Evolutionary conservation across 148 eudicot species (phyloP), one percentile per base, ranked within the genome.

Genomic region (Cornus suecica): DNA sequence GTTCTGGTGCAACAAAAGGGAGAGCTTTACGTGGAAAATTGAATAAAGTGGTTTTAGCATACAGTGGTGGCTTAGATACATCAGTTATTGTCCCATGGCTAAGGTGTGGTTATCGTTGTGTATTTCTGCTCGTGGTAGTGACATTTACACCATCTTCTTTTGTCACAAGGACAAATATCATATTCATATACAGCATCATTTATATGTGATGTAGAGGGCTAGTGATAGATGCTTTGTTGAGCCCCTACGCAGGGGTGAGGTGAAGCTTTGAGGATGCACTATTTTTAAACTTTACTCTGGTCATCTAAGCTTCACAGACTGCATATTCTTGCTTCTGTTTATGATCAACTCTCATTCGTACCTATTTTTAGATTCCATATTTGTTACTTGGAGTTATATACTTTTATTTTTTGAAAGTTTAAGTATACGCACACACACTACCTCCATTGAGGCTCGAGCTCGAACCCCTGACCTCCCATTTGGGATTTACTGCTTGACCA

Each of bases 21-120:
- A 79, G 66, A 66, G 90, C 84, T 29, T 65, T 87, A 51, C 92
- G 90, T 45, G 92, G 90, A 48, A 91, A 92, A 81, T 84, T 95
- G 78, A 90, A 93, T 72, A 95, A 95, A 82, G 99, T 95, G 56
- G 99, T 95, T 71, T 84, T 95, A 73, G 99, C 99, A 65, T 95
- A 93, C 71, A 95, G 99, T 72, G 99, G 99, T 74, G 99, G 97
- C 71, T 88, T 95, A 78, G 99, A 95, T 81, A 91, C 99, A 42
- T 95, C 99, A 41, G 99, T 95, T 52, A 91, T 95, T 83, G 99
- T 95, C 64, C 99, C 99, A 77, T 95, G 99, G 99, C 86, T 95
- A 68, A 88, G 99, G 97, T 95, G 29, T 27, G 13, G 7, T 28
- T 27, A 22, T 27, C 22, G 11, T 28, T 7, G 10, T 9, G 76